Conservation (phyloP, 306 rosid genomes). For the Prunus armeniaca region DNA sequence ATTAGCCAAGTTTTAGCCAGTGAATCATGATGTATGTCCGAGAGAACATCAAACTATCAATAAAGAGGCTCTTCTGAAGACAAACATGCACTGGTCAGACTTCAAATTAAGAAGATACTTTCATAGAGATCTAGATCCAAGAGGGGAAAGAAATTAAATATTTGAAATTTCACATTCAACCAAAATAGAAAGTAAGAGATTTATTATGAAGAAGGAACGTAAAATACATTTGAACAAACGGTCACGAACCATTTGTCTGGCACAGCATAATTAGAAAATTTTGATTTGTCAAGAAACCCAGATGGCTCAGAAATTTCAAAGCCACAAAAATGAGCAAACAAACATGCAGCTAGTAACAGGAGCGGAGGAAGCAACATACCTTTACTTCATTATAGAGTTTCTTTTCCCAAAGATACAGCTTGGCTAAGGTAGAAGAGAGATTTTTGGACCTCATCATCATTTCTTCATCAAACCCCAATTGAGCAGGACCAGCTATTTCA, state of each 20-base stretch:
- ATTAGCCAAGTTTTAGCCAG: background rate
- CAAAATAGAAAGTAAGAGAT: background rate
- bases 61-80: background rate
- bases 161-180: background rate
- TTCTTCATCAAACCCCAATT: constrained; percentile 44
- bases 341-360: background rate
- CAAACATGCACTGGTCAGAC: background rate
- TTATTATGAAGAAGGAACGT: background rate
- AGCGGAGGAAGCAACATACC: constrained; percentile 39
- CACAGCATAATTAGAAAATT: background rate
- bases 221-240: background rate
- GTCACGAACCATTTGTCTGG: background rate
- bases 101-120: background rate
- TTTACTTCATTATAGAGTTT: constrained; percentile 87
- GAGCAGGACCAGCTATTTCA: constrained; percentile 33
- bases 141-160: background rate
- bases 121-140: background rate
- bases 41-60: constrained; percentile 1
- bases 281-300: constrained; percentile 7
- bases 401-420: constrained; percentile 96
- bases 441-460: constrained; percentile 46
- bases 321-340: background rate
- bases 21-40: background rate
- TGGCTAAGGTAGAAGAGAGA: constrained; percentile 81
- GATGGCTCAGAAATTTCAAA: background rate